phyloP scores from a whole-genome alignment of 192 early-diverging fungal genomes.

The Gorgonomyces haynaldii region DNA sequence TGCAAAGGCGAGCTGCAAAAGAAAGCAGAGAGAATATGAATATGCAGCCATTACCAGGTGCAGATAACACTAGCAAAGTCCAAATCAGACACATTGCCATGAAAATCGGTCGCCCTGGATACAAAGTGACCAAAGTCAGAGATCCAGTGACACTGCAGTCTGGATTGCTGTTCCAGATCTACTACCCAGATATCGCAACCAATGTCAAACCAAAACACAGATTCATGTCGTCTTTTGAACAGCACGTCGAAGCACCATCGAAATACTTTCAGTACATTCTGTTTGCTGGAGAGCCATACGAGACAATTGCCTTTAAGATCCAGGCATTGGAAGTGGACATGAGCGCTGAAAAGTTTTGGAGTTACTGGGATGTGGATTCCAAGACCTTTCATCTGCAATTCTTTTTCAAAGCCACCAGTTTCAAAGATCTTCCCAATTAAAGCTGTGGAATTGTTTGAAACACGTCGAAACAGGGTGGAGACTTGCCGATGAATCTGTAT shows the following conservation, averaged over 20 bases:
- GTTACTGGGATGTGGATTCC: constrained; percentile 86
- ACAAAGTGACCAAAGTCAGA: constrained; percentile 47
- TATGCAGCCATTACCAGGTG: constrained; percentile 16
- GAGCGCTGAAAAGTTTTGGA: constrained; percentile 77
- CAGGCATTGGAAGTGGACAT: constrained; percentile 88
- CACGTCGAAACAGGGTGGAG: too few relatives aligned
- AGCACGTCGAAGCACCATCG: constrained; percentile 76
- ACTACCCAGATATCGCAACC: constrained; percentile 82
- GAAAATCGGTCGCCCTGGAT: constrained; percentile 95
- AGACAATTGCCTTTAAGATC: constrained; percentile 86
- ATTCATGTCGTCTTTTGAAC: constrained; percentile 97
- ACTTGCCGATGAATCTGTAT: too few relatives aligned
- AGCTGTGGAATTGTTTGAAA: too few relatives aligned
- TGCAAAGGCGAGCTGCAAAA: constrained; percentile 75
- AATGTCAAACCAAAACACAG: constrained; percentile 78
- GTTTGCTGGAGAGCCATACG: constrained; percentile 93
- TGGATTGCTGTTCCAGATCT: constrained; percentile 85
- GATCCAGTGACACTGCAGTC: constrained; percentile 80
- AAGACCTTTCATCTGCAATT: constrained; percentile 83
- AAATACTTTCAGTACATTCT: constrained; percentile 84
- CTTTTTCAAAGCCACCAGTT: constrained; percentile 87
- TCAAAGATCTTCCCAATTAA: too few relatives aligned
- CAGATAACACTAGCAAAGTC: constrained; percentile 6
- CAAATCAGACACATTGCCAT: constrained; percentile 61
- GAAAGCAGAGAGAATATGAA: constrained; percentile 50